Conservation (phyloP, 2,329 filamentous ascomycete species). For the Cladosporium sp. region DNA sequence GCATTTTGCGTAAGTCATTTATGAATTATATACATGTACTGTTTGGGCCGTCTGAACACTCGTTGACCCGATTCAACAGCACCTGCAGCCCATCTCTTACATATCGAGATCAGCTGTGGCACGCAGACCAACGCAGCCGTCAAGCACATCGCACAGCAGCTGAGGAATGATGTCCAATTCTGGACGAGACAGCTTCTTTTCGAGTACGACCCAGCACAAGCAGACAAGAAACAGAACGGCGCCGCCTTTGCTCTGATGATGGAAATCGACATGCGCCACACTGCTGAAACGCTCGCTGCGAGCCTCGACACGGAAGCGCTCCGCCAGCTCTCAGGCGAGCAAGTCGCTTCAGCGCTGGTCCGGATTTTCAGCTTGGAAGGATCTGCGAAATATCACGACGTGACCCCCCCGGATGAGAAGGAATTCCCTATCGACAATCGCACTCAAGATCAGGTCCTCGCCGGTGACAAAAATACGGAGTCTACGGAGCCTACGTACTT, state of each 20-base stretch:
- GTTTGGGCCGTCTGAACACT: neutral
- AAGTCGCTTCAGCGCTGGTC: neutral
- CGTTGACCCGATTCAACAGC: neutral
- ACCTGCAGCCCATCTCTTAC: conserved; percentile 2
- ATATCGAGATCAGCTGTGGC: neutral
- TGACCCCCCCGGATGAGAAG: neutral
- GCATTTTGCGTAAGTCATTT: neutral
- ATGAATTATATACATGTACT: neutral
- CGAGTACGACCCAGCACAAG: neutral
- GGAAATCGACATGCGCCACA: conserved; percentile 4
- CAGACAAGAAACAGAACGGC: neutral
- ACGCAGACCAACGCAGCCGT: neutral
- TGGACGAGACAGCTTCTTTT: conserved; percentile 1
- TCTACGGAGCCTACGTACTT: neutral
- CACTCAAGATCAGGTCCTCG: neutral
- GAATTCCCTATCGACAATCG: neutral
- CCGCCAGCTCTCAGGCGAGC: neutral
- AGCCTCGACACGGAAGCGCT: neutral
- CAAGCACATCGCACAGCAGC: neutral
- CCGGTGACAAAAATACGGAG: neutral
- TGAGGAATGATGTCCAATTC: neutral
- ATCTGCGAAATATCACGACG: conserved; percentile 1
- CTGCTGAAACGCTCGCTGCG: neutral
- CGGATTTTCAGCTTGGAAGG: neutral
- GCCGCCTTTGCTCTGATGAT: neutral